Evolutionary conservation across 352 stramenopile species (phyloP).

Genomic region (Pythium utonaiense): DNA sequence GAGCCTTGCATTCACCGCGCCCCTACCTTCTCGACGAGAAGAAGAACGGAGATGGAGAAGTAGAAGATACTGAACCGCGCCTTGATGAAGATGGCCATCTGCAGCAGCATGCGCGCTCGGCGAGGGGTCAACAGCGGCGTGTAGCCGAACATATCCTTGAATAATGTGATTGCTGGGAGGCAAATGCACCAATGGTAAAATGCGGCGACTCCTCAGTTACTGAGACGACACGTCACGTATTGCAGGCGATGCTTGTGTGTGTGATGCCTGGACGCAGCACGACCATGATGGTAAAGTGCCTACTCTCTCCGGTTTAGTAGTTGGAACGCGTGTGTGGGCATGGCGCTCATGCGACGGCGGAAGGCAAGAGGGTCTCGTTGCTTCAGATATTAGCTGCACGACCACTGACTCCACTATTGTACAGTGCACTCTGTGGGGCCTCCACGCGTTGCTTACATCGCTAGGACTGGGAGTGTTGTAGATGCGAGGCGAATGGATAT

Average conservation of each 20-base stretch:
- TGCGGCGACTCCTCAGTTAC: not conserved
- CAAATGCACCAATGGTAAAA: not conserved
- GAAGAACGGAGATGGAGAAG: slow-evolving; percentile 54
- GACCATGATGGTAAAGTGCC: no score
- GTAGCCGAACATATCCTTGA: slow-evolving; percentile 26
- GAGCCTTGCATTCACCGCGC: not conserved
- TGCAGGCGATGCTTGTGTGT: no score
- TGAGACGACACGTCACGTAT: not conserved
- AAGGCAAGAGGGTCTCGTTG: no score
- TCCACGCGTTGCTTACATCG: not conserved
- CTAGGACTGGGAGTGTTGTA: not conserved
- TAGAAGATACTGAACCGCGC: slow-evolving; percentile 47
- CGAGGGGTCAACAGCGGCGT: slow-evolving; percentile 35
- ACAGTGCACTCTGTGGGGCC: not conserved
- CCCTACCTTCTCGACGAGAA: slow-evolving; percentile 65
- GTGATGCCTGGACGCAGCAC: no score
- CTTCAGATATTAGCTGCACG: no score
- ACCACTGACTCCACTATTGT: not conserved
- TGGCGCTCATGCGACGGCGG: no score
- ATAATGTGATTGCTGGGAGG: not conserved
- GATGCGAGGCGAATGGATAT: not conserved
- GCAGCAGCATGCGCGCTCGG: slow-evolving; percentile 41
- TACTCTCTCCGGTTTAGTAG: no score
- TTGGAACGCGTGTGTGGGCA: no score
- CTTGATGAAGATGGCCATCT: slow-evolving; percentile 59